These are phyloP conservation scores for Melampsora americana DNA, from an alignment of 1,284 basidiomycete species.

Conservation along the genomic window DNA sequence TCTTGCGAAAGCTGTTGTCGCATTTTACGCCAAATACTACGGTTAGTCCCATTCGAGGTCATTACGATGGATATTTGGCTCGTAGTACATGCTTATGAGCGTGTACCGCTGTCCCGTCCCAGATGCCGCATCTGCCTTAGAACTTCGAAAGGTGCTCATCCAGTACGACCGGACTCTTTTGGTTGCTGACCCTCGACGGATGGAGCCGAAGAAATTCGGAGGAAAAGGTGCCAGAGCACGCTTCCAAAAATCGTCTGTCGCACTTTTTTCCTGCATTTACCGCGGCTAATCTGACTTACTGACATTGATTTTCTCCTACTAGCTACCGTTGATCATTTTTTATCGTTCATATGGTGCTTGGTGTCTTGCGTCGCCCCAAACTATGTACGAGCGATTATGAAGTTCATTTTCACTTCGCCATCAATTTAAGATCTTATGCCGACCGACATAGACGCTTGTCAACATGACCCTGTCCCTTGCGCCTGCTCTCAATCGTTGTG, in stretches of 20 bases:
- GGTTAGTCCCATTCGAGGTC: constrained; percentile 49
- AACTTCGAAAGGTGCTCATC: constrained; percentile 92
- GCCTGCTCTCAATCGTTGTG: too few relatives aligned
- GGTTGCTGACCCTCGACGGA: constrained; percentile 95
- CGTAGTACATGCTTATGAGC: constrained; percentile 12
- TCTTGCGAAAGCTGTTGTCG: constrained; percentile 95
- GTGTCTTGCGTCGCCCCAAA: background rate
- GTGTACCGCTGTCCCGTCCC: constrained; percentile 68
- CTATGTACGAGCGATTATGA: background rate
- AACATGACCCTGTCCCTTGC: too few relatives aligned
- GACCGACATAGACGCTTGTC: too few relatives aligned
- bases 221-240: constrained; percentile 54
- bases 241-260: constrained; percentile 53
- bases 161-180: constrained; percentile 90
- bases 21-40: constrained; percentile 60
- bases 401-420: too few relatives aligned
- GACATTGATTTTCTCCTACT: background rate
- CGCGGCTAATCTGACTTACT: background rate
- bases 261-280: background rate
- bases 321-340: background rate
- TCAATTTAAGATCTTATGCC: too few relatives aligned
- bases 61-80: background rate
- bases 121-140: constrained; percentile 93
- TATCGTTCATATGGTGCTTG: background rate
- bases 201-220: constrained; percentile 90